These are phyloP conservation scores for Ustilago esculenta DNA, from an alignment of 1,284 basidiomycete genomes.

Conservation along the genomic window DNA sequence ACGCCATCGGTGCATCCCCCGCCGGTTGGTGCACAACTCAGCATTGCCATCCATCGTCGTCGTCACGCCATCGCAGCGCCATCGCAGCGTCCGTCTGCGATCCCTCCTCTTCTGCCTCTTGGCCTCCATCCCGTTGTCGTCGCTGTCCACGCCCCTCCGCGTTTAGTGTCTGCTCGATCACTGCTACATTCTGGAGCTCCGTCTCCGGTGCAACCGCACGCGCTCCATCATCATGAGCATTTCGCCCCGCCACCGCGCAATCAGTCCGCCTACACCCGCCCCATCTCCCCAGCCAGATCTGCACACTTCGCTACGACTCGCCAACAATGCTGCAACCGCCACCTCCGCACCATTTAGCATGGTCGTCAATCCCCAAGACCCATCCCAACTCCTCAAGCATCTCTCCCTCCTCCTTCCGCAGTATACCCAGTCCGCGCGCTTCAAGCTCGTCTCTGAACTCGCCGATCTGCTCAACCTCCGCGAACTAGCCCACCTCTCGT, in stretches of 20 bases:
- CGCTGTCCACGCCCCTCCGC: no score
- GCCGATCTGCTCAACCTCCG: conserved; percentile 70
- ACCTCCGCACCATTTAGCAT: conserved; percentile 13
- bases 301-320: conserved; percentile 43
- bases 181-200: neutral
- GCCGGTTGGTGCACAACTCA: no score
- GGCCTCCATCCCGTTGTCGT: no score
- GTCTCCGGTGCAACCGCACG: neutral
- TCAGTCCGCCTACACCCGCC: conserved; percentile 60
- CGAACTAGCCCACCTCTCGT: conserved; percentile 82
- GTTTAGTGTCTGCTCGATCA: neutral
- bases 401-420: conserved; percentile 44
- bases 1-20: no score
- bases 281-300: conserved; percentile 59
- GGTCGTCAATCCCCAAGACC: conserved; percentile 38
- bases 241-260: conserved; percentile 52
- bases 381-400: conserved; percentile 44
- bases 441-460: conserved; percentile 55
- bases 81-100: no score
- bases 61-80: no score
- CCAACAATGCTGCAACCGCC: conserved; percentile 43
- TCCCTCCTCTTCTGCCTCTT: no score
- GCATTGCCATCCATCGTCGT: no score
- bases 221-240: conserved; percentile 34
- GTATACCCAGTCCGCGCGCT: conserved; percentile 43